A percentile compares a stretch with the other conserved stretches of the same genome.
phyloP scores from a whole-genome alignment of 441 rosid species.

The Codiaeum variegatum region DNA sequence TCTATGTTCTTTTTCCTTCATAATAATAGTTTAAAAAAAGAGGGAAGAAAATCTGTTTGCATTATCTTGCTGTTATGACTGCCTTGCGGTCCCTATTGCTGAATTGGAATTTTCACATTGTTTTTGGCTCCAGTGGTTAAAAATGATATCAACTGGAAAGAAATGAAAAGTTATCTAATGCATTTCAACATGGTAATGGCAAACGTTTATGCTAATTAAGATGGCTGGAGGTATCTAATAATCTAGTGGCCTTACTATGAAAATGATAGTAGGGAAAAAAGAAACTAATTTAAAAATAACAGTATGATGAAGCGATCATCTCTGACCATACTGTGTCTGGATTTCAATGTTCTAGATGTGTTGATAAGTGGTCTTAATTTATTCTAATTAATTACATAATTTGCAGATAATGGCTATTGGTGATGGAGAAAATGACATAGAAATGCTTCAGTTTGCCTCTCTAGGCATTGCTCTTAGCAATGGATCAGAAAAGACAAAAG shows the following conservation, averaged over 20 bases:
- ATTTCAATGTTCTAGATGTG: background rate
- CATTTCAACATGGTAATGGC: background rate
- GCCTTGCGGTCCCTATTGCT: background rate
- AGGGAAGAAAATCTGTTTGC: background rate
- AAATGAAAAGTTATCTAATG: no score
- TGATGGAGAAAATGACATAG: constrained; percentile 86
- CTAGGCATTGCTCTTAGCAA: constrained; percentile 79
- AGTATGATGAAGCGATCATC: background rate
- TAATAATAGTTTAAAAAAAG: background rate
- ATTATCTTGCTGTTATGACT: background rate
- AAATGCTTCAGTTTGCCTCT: constrained; percentile 87
- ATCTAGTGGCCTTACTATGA: background rate
- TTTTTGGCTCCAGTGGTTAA: background rate
- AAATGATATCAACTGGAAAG: background rate
- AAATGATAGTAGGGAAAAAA: background rate
- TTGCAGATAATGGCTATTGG: constrained; percentile 89
- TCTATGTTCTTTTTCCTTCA: background rate
- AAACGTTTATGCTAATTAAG: background rate
- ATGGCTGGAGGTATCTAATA: background rate
- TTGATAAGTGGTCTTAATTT: constrained; percentile 2
- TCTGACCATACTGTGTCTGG: background rate
- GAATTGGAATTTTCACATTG: background rate
- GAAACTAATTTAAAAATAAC: background rate
- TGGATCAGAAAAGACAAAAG: constrained; percentile 82
- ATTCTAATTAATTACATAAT: background rate